phyloP scores from a whole-genome alignment of 2,329 filamentous ascomycete genomes.

The Penicillium brasilianum region DNA sequence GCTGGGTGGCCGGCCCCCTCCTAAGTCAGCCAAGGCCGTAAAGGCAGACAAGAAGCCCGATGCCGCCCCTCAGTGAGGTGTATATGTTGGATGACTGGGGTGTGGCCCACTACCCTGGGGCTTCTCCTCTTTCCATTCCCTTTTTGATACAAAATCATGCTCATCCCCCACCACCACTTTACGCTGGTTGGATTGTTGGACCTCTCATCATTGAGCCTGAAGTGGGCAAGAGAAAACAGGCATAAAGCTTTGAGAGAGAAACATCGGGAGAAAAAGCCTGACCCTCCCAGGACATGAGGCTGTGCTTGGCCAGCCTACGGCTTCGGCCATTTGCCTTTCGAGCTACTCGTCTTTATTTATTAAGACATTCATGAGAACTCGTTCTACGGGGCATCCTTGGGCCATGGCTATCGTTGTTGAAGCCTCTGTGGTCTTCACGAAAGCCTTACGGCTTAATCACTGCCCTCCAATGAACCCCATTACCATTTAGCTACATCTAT shows the following conservation, averaged over 20 bases:
- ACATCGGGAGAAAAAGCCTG: background rate
- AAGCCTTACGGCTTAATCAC: background rate
- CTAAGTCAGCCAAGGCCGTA: conserved; percentile 43
- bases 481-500: background rate
- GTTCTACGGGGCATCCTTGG: background rate
- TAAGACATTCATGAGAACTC: background rate
- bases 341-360: background rate
- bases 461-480: background rate
- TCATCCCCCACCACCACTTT: background rate
- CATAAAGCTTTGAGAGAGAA: background rate
- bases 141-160: background rate
- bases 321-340: background rate
- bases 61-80: conserved; percentile 26
- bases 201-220: background rate
- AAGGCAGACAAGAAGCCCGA: conserved; percentile 56
- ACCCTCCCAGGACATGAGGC: background rate
- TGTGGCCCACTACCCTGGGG: background rate
- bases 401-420: background rate
- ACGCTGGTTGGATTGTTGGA: background rate
- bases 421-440: background rate
- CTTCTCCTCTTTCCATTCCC: background rate
- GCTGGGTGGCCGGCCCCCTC: conserved; percentile 42
- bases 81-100: background rate
- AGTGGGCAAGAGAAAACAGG: background rate
- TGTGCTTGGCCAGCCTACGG: background rate